Conservation (phyloP, 116 monocot genomes). For the Dioscorea cayenensis region DNA sequence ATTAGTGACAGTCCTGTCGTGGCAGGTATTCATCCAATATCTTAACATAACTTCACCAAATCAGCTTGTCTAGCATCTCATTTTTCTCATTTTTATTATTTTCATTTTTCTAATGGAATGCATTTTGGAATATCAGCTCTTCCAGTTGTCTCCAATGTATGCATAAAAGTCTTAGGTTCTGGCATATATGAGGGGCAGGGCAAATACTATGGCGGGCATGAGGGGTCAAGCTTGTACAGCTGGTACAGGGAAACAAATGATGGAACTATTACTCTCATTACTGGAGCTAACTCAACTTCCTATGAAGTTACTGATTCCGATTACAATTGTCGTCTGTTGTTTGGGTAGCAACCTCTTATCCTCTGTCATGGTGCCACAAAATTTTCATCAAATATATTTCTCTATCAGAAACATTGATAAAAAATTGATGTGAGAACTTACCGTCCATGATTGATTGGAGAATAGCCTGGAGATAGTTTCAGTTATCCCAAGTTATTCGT, state of each 20-base stretch:
- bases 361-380: neutral
- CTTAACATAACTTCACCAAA: neutral
- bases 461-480: too few relatives aligned
- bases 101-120: neutral
- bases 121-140: conserved; percentile 34
- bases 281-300: conserved; percentile 57
- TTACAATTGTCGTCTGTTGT: conserved; percentile 79
- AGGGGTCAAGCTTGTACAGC: conserved; percentile 83
- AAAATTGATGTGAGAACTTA: neutral
- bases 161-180: conserved; percentile 37
- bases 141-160: conserved; percentile 71
- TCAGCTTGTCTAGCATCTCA: neutral
- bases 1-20: conserved; percentile 58
- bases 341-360: conserved; percentile 58
- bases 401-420: neutral
- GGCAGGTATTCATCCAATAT: conserved; percentile 45
- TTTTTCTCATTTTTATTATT: neutral
- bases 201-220: conserved; percentile 90
- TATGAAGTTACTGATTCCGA: conserved; percentile 91
- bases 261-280: conserved; percentile 56
- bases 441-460: too few relatives aligned
- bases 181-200: conserved; percentile 67
- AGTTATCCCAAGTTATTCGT: too few relatives aligned
- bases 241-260: conserved; percentile 89
- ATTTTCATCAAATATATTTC: neutral